Evolutionary conservation across 768 basidiomycete species (phyloP).

Genomic region (Gymnopilus junonius): DNA sequence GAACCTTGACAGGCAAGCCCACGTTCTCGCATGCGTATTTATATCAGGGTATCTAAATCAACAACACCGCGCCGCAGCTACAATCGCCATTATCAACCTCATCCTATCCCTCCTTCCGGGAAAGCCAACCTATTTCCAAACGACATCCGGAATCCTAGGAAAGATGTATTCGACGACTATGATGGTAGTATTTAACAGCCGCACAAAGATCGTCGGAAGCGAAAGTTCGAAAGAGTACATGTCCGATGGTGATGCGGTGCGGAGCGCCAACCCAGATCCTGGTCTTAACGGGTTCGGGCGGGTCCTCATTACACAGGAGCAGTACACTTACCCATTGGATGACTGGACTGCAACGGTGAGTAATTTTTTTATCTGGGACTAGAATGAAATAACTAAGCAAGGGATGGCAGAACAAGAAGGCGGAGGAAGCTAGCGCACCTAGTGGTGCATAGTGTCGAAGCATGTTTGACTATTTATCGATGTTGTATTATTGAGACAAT

Average conservation of each 20-base stretch:
- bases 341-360: not conserved
- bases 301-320: not conserved
- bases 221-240: not conserved
- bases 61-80: constrained; percentile 8
- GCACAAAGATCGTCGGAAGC: not conserved
- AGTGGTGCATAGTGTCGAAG: too few relatives aligned
- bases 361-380: too few relatives aligned
- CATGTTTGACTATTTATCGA: too few relatives aligned
- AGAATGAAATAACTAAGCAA: too few relatives aligned
- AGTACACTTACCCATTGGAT: not conserved
- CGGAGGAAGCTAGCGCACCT: too few relatives aligned
- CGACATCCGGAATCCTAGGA: constrained; percentile 10
- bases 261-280: not conserved
- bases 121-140: constrained; percentile 8
- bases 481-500: too few relatives aligned
- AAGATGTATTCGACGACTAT: constrained; percentile 22
- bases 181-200: constrained; percentile 22
- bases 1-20: constrained; percentile 9
- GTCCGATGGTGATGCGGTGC: not conserved
- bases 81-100: constrained; percentile 16
- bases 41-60: not conserved
- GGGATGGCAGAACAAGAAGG: too few relatives aligned
- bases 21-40: too few relatives aligned
- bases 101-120: constrained; percentile 3
- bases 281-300: not conserved